Percentiles rank a stretch among this genome's conserved stretches.
Conservation (phyloP, 805 yeast species). For the Metschnikowia anglica region DNA sequence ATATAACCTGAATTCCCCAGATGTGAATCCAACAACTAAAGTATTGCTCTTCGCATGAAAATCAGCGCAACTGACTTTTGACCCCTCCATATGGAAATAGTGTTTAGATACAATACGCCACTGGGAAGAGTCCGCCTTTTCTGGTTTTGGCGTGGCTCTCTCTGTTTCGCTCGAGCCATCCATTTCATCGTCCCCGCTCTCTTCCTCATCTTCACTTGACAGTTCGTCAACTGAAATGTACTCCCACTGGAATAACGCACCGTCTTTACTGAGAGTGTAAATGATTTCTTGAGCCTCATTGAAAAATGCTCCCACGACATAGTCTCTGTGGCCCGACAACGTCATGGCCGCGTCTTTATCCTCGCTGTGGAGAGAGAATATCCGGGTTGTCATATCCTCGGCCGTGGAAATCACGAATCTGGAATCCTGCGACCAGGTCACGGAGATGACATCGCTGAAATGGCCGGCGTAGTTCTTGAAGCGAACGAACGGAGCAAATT, state of each 20-base stretch:
- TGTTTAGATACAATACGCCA: constrained; percentile 86
- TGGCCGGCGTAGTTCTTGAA: constrained; percentile 92
- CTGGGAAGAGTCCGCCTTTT: constrained; percentile 5
- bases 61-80: constrained; percentile 71
- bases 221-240: constrained; percentile 56
- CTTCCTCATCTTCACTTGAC: constrained; percentile 35
- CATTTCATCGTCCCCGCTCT: constrained; percentile 31
- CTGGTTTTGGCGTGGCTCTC: background rate
- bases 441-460: constrained; percentile 70
- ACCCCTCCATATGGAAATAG: constrained; percentile 66
- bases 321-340: constrained; percentile 89
- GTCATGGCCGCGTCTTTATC: constrained; percentile 74
- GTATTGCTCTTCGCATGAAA: constrained; percentile 73
- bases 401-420: constrained; percentile 83
- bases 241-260: constrained; percentile 92
- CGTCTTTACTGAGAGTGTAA: constrained; percentile 90
- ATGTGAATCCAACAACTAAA: constrained; percentile 82
- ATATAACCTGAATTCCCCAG: constrained; percentile 88
- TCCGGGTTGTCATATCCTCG: constrained; percentile 84
- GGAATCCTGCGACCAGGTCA: constrained; percentile 90
- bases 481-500: constrained; percentile 93
- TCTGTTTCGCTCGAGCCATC: constrained; percentile 22
- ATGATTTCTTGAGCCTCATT: constrained; percentile 84
- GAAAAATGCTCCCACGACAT: constrained; percentile 84
- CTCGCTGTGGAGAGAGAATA: constrained; percentile 73